These are phyloP conservation scores for Acanthamoeba divionensis DNA, from an alignment of 208 protist genomes.

Conservation along the genomic window DNA sequence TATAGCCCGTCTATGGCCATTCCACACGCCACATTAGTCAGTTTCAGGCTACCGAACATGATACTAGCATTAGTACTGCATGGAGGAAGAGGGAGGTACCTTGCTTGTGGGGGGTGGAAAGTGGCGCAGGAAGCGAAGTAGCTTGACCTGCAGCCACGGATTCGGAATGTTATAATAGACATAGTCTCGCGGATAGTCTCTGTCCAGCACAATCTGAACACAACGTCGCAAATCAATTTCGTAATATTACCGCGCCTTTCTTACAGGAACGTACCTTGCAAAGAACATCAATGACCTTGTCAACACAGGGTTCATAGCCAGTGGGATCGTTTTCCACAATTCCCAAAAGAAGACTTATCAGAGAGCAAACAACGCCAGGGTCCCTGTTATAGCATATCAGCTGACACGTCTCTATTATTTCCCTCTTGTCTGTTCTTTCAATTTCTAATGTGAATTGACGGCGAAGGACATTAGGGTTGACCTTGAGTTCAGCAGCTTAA, in stretches of 20 bases:
- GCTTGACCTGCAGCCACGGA: slow-evolving; percentile 97
- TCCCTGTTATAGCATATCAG: slow-evolving; percentile 77
- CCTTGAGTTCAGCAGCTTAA: slow-evolving; percentile 80
- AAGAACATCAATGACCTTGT: slow-evolving; percentile 84
- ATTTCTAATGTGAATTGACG: background rate
- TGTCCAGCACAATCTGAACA: slow-evolving; percentile 65
- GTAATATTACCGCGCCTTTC: too few species aligned
- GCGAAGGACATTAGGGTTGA: background rate
- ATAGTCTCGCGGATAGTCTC: slow-evolving; percentile 83
- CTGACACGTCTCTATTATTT: too few species aligned
- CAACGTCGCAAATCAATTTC: too few species aligned
- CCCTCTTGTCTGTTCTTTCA: background rate
- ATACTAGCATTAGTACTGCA: too few species aligned
- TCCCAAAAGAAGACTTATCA: slow-evolving; percentile 89
- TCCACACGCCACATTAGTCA: too few species aligned
- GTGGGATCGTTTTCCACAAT: slow-evolving; percentile 81
- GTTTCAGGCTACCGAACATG: too few species aligned
- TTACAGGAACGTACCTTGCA: slow-evolving; percentile 66
- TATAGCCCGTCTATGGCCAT: background rate
- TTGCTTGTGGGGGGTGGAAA: slow-evolving; percentile 87
- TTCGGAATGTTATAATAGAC: slow-evolving; percentile 95
- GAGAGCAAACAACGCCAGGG: slow-evolving; percentile 90
- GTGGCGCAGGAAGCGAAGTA: slow-evolving; percentile 94
- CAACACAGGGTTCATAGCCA: slow-evolving; percentile 77
- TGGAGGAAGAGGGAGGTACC: too few species aligned